Evolutionary conservation across 352 stramenopile genomes (phyloP), one percentile per base, ranked within the genome.

Genomic region (Pythium volutum): DNA sequence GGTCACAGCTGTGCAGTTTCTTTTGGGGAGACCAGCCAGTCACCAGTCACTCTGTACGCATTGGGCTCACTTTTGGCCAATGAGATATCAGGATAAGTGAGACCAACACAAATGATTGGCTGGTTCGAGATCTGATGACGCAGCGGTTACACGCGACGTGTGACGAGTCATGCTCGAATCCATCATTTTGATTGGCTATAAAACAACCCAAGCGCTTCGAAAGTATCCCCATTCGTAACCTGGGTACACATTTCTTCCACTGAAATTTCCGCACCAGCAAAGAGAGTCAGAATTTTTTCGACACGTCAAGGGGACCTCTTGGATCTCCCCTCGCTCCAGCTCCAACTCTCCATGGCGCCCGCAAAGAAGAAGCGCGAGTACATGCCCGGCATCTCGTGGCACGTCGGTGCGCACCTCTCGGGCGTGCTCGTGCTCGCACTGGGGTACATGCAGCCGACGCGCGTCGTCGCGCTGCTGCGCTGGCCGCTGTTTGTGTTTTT

Each of bases 401-500:
- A 71, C 57, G 47, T 66, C 2, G 64, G 64, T 39, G 64, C 64
- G 27, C 64, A 71, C 52, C 39, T 87, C 33, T 70, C 69, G 18
- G 81, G 81, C 26, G 67, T 71, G 46, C 54, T 90, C 47, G 63
- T 90, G 25, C 65, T 90, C 16, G 69, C 64, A 2, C 63, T 88
- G 11, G 47, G 69, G 52, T 86, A 71, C 57, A 58, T 86, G 48
- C 70, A 84, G 11, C 55, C 70, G 4, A 55, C 67, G 20, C 64
- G 38, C 14, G 66, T 87, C 6, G 75, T 81, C 25, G 52, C 31
- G 39, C 59, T 59, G 39, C 67, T 89, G 43, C 81, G 76, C 29
- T 41, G 75, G 16, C 18, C 70, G 43, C 71, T 87, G n/a, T 89
- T 91, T 45, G 53, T 69, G 6, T 76, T 79, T 56, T 89, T 88